Conservation (phyloP, 2,329 filamentous ascomycete genomes). For the Lachnellula cervina region DNA sequence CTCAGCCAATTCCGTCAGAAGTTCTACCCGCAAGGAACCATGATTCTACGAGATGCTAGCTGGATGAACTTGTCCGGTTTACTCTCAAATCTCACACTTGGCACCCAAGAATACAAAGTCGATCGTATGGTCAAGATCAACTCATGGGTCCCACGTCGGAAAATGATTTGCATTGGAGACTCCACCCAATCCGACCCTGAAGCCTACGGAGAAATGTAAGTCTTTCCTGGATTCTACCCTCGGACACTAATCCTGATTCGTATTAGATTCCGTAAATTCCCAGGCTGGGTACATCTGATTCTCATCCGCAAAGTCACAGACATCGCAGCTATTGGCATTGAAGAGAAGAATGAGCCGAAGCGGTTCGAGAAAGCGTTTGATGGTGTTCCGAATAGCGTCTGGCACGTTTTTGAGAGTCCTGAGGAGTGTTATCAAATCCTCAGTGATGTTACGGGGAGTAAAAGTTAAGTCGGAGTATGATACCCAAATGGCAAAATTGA, state of each 20-base stretch:
- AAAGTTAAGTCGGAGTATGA: neutral
- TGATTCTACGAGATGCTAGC: conserved; percentile 78
- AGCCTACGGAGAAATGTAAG: conserved; percentile 75
- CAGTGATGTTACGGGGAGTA: conserved; percentile 23
- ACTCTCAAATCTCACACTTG: conserved; percentile 70
- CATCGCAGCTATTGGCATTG: conserved; percentile 63
- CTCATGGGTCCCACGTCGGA: conserved; percentile 70
- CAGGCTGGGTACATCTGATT: conserved; percentile 76
- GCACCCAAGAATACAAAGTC: conserved; percentile 82
- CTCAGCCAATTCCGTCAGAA: conserved; percentile 66
- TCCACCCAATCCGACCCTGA: conserved; percentile 90
- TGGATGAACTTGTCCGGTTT: conserved; percentile 83
- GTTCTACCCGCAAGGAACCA: conserved; percentile 70
- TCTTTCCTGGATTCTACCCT: conserved; percentile 2
- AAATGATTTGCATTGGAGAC: conserved; percentile 82
- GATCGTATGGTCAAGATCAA: conserved; percentile 74
- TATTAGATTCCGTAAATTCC: conserved; percentile 55
- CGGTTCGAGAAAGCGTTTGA: conserved; percentile 82
- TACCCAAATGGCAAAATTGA: neutral
- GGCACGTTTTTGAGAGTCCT: conserved; percentile 80
- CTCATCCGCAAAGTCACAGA: conserved; percentile 81
- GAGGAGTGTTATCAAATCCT: conserved; percentile 52
- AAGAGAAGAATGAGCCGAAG: conserved; percentile 66
- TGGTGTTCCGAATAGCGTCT: conserved; percentile 62
- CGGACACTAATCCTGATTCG: conserved; percentile 6